Evolutionary conservation across 352 stramenopile species (phyloP), one percentile per base, ranked within the genome.

Genomic region (Phytophthora multivora): DNA sequence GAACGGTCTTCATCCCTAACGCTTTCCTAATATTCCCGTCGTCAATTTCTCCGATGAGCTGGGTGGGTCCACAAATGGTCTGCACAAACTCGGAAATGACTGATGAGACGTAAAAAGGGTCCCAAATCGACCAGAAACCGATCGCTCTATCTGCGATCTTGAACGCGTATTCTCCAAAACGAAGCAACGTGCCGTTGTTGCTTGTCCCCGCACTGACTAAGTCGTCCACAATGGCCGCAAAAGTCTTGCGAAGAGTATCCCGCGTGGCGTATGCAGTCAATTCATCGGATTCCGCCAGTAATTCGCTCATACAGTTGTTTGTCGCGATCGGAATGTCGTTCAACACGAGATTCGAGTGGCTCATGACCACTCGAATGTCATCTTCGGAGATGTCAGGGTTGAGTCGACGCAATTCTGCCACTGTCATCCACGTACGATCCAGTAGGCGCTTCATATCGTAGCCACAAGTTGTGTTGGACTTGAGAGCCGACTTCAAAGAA

Each of bases 291-390:
- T 67, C 41, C 7, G 38, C 42, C 10, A 66, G 45, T 8, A 77
- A 59, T 18, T 78, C 71, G 26, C 54, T 43, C 40, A 82, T 69
- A 15, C 72, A 73, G 46, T 83, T 71, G 40, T 71, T 77, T 16
- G 69, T 77, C 16, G 75, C 69, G 2, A 72, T 69, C 2, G 80
- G 80, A 21, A 87, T 75, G 3, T 88, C 77, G 12, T 79, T 77
- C 12, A 80, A 49, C 35, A 87, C 63, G 21, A 86, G 50, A 16
- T 82, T 58, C 28, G 77, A 84, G n/a, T 66, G 51, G 16, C 70
- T 75, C 63, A 69, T 66, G 39, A 60, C 52, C 40, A 68, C 60
- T 33, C 62, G 70, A 54, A 70, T 75, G n/a, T 64, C 59, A 16
- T 63, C 55, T 23, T 71, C 65, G 2, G 60, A 76, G 26, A 76